Base-by-base conservation (phyloP, 768 basidiomycete genomes). In the Lentinus brumalis region DNA sequence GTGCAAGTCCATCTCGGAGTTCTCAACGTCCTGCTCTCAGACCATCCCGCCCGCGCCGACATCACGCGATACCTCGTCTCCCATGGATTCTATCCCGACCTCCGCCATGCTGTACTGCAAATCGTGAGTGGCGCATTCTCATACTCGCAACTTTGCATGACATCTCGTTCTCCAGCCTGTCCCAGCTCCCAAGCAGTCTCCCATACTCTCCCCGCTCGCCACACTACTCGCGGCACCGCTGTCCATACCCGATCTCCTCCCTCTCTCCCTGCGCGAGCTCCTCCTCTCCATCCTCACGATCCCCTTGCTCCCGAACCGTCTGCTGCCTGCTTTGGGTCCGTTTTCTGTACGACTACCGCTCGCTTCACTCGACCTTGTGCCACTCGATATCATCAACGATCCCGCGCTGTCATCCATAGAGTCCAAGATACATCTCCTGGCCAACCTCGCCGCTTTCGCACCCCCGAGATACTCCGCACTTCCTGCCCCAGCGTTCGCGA, bases 271-370 rank as follows among this genome's bases (percentile, higher is more conserved):
- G 15, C 63, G 73, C 32, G 68, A 72, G 16, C 67, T 90, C 31
- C 65, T 91, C 55, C 69, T 76, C 15, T 73, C 77, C 61, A 83
- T 96, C 56, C 78, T 96, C 59, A 81, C 87, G 1, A 78, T 96
- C 46, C 89, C 91, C 0, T 75, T 93, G 0, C 80, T 98, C 0
- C 93, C 92, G 1, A 89, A 91, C 72, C 88, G 86, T 8, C 77
- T 90, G 49, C 77, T 87, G 21, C 71, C 75, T 0, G 80, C 84
- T 21, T 81, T 96, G 39, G 84, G 86, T 4, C 74, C 80, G 26
- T 77, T 98, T 42, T 86, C 89, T 15, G 77, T 85, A 15, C 77
- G 79, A 10, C 77, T 96, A 12, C 92, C 93, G 1, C 77, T 86
- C 18, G 70, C 75, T 12, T 73, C 75, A 11, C 56, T 82, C 26